Evolutionary conservation across 2,329 filamentous ascomycete genomes (phyloP).

Genomic region (Claviceps humidiphila): DNA sequence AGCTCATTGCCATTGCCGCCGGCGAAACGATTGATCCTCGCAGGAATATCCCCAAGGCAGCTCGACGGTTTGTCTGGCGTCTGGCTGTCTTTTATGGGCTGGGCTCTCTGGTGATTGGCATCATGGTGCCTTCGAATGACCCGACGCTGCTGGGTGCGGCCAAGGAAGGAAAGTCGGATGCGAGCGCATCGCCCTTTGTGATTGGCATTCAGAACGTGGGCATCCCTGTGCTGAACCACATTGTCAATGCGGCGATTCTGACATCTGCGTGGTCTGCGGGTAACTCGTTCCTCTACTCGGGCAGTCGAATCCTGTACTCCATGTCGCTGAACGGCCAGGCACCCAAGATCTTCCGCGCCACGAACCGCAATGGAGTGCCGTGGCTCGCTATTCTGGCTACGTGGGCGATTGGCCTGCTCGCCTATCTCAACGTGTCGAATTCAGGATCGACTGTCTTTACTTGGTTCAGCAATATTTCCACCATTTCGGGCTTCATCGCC

Average conservation of each 20-base stretch:
- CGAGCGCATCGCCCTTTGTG: slow-evolving; percentile 49
- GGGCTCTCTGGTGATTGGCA: slow-evolving; percentile 47
- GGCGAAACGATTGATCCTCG: slow-evolving; percentile 52
- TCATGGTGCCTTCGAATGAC: slow-evolving; percentile 54
- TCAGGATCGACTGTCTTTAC: slow-evolving; percentile 51
- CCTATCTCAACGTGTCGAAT: slow-evolving; percentile 55
- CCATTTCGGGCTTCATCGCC: slow-evolving; percentile 45
- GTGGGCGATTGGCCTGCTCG: slow-evolving; percentile 48
- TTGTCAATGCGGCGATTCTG: slow-evolving; percentile 56
- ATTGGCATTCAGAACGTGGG: slow-evolving; percentile 53
- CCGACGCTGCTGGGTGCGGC: slow-evolving; percentile 38
- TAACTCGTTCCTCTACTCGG: slow-evolving; percentile 51
- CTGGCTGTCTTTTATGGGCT: slow-evolving; percentile 51
- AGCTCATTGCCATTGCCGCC: slow-evolving; percentile 50
- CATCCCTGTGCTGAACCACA: slow-evolving; percentile 48
- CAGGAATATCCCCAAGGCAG: slow-evolving; percentile 53
- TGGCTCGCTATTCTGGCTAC: slow-evolving; percentile 39
- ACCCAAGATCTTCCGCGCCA: slow-evolving; percentile 44
- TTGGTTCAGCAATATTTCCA: slow-evolving; percentile 61
- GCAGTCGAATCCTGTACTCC: slow-evolving; percentile 56
- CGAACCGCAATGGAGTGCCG: slow-evolving; percentile 49
- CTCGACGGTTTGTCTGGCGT: slow-evolving; percentile 47
- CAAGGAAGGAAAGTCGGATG: slow-evolving; percentile 26
- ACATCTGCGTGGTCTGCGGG: slow-evolving; percentile 52
- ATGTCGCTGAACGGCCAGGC: slow-evolving; percentile 55